Evolutionary conservation across 2,329 filamentous ascomycete species (phyloP), one percentile per base, ranked within the genome.

Genomic region (Trichocomaceae sp.): DNA sequence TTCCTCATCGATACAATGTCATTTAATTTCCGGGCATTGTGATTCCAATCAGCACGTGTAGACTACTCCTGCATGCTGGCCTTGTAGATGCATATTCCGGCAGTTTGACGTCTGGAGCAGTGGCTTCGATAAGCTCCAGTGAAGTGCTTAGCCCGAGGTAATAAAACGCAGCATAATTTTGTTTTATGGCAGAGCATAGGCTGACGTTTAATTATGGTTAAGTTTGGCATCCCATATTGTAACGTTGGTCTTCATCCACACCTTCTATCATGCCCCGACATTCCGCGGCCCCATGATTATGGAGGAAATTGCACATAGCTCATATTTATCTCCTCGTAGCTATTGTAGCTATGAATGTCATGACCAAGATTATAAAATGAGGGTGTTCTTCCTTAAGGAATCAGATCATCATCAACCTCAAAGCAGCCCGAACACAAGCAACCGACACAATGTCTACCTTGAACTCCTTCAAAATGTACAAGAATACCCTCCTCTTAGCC

Each of bases 401-500:
- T 51, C 17, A n/a, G 12, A 15, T 7, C 26, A 51, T 33, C 23
- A 51, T 35, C 49, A 51, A 33, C 19, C 17, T 10, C 49, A 51
- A 45, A 42, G 7, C 33, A 41, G 47, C 31, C 37, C 22, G n/a
- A 41, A 50, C 15, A 33, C 23, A 31, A 51, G 23, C 37, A 42
- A 44, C 23, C 49, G 35, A 51, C 49, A 44, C 23, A 26, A 26
- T 26, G 23, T 26, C 23, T 26, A 7, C 23, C 23, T 26, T 26
- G 23, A 26, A 29, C 33, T 47, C 50, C n/a, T 47, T 53, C 50
- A 54, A 19, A 35, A 57, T 57, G 50, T 57, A 39, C 33, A 47
- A 54, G 29, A 47, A 41, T 20, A 35, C 50, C 26, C 20, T 57
- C 42, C 17, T 54, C 31, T 31, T 57, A 26, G 42, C 23, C 9